These are phyloP conservation scores for Thuidium tamariscinum DNA, from an alignment of 225 moss, liverwort and hornwort genomes.

Conservation along the genomic window DNA sequence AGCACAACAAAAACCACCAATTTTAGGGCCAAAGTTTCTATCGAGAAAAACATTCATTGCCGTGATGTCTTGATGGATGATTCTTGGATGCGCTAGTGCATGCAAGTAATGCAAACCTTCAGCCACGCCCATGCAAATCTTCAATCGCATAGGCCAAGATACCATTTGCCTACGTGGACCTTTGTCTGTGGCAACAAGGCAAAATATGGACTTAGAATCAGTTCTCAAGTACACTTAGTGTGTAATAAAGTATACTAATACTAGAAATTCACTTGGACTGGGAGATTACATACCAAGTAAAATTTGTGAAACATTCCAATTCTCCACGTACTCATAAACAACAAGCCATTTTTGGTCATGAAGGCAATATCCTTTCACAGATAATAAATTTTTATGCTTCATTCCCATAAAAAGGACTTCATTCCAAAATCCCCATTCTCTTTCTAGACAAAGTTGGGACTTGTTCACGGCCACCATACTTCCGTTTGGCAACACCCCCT, in stretches of 20 bases:
- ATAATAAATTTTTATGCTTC: not conserved
- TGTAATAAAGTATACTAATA: not conserved
- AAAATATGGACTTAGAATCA: not conserved
- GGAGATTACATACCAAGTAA: not conserved
- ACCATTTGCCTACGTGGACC: not conserved
- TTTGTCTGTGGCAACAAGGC: not conserved
- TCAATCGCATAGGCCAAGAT: not conserved
- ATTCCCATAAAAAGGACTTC: not conserved
- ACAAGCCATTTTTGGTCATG: not conserved
- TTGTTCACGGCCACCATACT: not conserved
- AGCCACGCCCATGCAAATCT: not conserved
- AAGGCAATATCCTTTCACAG: not conserved
- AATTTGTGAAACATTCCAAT: not conserved
- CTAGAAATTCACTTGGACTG: not conserved
- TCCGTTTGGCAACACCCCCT: not conserved
- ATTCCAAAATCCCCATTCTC: not conserved
- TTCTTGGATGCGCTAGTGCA: not conserved
- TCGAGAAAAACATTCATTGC: not conserved
- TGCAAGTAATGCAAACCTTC: not conserved
- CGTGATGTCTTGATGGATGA: not conserved
- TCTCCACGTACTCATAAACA: not conserved
- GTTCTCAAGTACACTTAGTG: not conserved
- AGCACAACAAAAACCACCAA: not conserved
- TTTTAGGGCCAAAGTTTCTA: not conserved
- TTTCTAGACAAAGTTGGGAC: rapidly evolving